Evolutionary conservation across 164 flowering plant genomes (phyloP), one percentile per base, ranked within the genome.

Genomic region (Sextonia rubra): DNA sequence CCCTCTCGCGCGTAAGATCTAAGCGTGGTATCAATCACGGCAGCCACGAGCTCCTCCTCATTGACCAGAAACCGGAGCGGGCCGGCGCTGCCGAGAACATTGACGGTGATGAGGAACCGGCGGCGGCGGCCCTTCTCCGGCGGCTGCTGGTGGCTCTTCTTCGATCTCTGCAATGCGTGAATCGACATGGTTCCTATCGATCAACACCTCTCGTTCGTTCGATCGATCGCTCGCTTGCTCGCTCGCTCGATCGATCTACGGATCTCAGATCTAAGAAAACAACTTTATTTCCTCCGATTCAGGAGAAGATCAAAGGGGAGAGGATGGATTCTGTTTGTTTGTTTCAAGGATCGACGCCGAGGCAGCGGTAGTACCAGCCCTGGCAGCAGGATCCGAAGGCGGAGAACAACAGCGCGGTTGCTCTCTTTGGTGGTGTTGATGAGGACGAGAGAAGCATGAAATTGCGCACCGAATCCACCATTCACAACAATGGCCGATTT

Each of bases 1-100:
- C 88, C 93, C 78, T 84, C 90, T 7, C 90, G 87, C 20, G 91
- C 90, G 62, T 88, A 91, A 4, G 82, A 76, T 75, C 81, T 86
- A 66, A 91, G 71, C n/a, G 87, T 84, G 2, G 84, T 83, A 27
- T 85, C 85, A 22, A 91, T 89, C 4, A 89, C 88, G 47, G 77
- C 67, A 1, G 86, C 79, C 18, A 89, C 89, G 15, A 74, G 47
- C 48, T 86, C 88, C 11, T 80, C 81, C 47, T 83, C 90, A 32
- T 86, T 85, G 62, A 84, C 90, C 20, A 89, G 71, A 49, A 89
- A 86, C 30, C 88, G 78, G 37, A 89, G 70, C 1, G 90, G 93
- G 6, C 96, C 96, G 9, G 91, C 83, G 69, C 93, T 89, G 0
- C 96, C 96, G 1, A 86, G 73, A 22, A 91, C 86, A 52, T 71